Evolutionary conservation across 1,284 basidiomycete genomes (phyloP).

Genomic region (Microbotryum lychnidis-dioicae): DNA sequence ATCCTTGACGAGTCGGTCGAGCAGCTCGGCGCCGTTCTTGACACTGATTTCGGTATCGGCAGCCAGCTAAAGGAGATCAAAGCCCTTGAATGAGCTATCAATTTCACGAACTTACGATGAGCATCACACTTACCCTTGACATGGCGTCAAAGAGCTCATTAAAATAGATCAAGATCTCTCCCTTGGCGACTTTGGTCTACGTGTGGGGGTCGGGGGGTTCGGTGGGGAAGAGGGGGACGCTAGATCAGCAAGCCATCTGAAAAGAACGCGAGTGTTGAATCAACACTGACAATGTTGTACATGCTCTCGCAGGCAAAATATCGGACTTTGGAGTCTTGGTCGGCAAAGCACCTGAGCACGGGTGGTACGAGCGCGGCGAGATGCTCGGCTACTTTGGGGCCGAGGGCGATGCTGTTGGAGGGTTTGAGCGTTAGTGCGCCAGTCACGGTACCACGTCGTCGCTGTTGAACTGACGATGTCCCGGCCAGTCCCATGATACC

Average conservation of each 20-base stretch:
- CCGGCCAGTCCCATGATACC: constrained; percentile 94
- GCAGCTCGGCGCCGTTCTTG: constrained; percentile 97
- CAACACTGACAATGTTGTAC: constrained; percentile 67
- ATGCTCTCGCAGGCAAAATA: constrained; percentile 96
- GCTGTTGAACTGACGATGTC: constrained; percentile 50
- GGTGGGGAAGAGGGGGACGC: background rate
- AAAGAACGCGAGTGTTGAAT: background rate
- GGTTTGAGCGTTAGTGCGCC: background rate
- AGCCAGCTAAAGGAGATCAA: constrained; percentile 59
- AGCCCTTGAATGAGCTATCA: background rate
- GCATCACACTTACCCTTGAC: constrained; percentile 62
- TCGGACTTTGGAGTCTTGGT: constrained; percentile 87
- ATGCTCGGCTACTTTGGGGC: constrained; percentile 84
- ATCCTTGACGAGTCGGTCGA: constrained; percentile 93
- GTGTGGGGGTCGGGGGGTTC: background rate
- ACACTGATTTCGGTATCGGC: constrained; percentile 94
- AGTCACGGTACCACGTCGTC: no score
- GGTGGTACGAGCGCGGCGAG: constrained; percentile 87
- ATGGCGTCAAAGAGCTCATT: constrained; percentile 97
- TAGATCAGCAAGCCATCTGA: background rate
- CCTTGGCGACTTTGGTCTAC: constrained; percentile 81
- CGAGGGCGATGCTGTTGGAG: constrained; percentile 63
- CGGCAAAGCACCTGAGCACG: constrained; percentile 86
- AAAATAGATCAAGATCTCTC: constrained; percentile 93
- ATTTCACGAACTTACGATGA: no score